Conservation (phyloP, 345 rosid species). For the Punica granatum region DNA sequence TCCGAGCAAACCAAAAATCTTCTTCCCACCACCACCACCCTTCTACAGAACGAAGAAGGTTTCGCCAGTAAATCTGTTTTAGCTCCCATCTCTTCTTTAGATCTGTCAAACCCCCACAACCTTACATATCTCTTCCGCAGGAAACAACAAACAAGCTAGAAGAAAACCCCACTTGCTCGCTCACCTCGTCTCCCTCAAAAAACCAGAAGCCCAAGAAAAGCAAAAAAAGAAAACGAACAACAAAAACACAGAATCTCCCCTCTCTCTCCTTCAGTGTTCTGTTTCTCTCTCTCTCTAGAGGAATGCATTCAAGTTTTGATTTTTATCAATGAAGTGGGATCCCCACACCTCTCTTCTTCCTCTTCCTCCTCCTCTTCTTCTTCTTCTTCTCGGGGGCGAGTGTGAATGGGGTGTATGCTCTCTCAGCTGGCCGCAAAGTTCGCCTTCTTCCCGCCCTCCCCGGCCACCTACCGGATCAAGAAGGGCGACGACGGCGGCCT, state of each 20-base stretch:
- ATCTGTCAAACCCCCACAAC: background rate
- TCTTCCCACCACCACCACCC: background rate
- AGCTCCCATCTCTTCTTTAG: background rate
- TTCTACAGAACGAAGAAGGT: background rate
- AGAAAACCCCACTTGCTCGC: background rate
- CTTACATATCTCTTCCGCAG: background rate
- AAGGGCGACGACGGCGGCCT: slow-evolving; percentile 58
- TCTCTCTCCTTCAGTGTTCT: background rate
- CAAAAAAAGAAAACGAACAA: background rate
- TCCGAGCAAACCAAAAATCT: slow-evolving; percentile 18
- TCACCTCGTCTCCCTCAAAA: background rate
- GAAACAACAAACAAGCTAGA: background rate
- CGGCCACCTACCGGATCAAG: slow-evolving; percentile 82
- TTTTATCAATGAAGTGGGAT: slow-evolving; percentile 31
- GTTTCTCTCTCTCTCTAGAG: slow-evolving; percentile 4
- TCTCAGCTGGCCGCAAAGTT: slow-evolving; percentile 94
- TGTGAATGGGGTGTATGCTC: slow-evolving; percentile 85
- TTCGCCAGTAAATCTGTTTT: background rate
- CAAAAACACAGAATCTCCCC: background rate
- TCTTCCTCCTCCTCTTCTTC: slow-evolving; percentile 9
- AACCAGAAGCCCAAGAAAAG: background rate
- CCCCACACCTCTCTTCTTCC: slow-evolving; percentile 7
- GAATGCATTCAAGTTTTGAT: slow-evolving; percentile 21
- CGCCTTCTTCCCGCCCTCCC: slow-evolving; percentile 97
- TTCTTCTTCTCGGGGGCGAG: background rate